Evolutionary conservation across 257 asterid genomes (phyloP), one percentile per base, ranked within the genome.

Genomic region (Solanum gandarillasii): DNA sequence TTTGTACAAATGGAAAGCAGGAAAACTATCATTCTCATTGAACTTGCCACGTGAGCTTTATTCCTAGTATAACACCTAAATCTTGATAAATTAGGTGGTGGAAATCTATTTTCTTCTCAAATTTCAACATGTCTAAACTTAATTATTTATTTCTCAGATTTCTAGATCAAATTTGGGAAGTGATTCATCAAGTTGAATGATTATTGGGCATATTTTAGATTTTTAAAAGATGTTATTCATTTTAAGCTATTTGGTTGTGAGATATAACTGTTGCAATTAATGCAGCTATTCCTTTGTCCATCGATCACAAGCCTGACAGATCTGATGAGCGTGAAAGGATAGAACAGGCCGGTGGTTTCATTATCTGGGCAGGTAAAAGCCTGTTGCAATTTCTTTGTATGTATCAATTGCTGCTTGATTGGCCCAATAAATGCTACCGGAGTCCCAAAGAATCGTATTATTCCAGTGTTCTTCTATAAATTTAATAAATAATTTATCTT

Each of bases 231-330:
- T 82, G 27, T 82, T 82, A 48, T 48, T 48, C 29, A 29, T 82
- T 81, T 82, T 46, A 18, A 18, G 86, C 27, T 48, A 52, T 48
- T 48, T 52, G 46, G 86, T 82, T 48, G 41, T 91, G 21, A 87
- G 68, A 27, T 60, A 65, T 23, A 25, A 83, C 58, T 76, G 3
- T 84, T 90, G 43, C 65, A 35, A 84, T 86, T 83, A 73, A 6
- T 93, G 93, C 89, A 95, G 98, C 98, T 87, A 90, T 94, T 83
- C 94, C 98, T 52, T 83, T 95, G 91, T 95, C 98, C 16, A 70
- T 90, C 70, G 98, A 95, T 91, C 98, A 95, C 94, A 95, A 94
- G 90, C 98, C 98, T 74, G 98, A 94, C 85, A 90, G 95, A 88
- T 90, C 97, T 27, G 98, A 95, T 92, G 98, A 95, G 89, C 95